Evolutionary conservation across 2,329 filamentous ascomycete species (phyloP), one percentile per base, ranked within the genome.

Genomic region (Ophiocordyceps australis): DNA sequence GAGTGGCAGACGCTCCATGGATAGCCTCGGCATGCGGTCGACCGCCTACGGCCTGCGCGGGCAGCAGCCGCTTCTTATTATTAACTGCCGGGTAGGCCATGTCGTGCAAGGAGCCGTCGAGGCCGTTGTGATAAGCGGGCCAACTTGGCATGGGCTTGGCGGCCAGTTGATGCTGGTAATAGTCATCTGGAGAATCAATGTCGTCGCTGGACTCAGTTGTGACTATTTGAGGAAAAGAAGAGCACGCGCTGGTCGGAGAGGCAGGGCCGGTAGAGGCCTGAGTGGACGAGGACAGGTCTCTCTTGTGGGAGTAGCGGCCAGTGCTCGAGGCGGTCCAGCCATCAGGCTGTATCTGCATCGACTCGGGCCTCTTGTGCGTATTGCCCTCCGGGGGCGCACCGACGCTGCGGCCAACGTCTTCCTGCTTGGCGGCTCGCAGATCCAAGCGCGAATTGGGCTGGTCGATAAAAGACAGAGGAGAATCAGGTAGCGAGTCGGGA

Each of bases 271-370:
- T 56, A 1, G 68, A 73, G 9, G 63, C 65, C 21, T 72, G 38
- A 0, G 69, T 73, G 0, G 68, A 73, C 20, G 69, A 48, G 6
- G 67, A 73, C 3, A 67, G 65, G 34, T 73, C 66, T 35, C 68
- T 61, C 23, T 73, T 57, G 38, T 74, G 68, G 15, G 54, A 38
- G 20, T 55, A 42, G 11, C 54, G 50, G 29, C 46, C 44, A 20
- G 47, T 33, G 38, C 50, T 52, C 14, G 49, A 43, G 14, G 39
- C 33, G 28, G 49, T 42, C 54, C 54, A 60, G 10, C 46, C 26
- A 29, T 61, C 56, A 15, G 54, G 42, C 37, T 55, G 52, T 55
- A 57, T 55, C 18, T 47, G 39, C 25, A 44, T 40, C 27, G 36
- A 26, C 7, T n/a, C n/a, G n/a, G n/a, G n/a, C n/a, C n/a, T n/a